Percentiles rank a stretch among this genome's conserved stretches.
Conservation (phyloP, 495 filamentous ascomycete species). For the Podospora tetraspora region DNA sequence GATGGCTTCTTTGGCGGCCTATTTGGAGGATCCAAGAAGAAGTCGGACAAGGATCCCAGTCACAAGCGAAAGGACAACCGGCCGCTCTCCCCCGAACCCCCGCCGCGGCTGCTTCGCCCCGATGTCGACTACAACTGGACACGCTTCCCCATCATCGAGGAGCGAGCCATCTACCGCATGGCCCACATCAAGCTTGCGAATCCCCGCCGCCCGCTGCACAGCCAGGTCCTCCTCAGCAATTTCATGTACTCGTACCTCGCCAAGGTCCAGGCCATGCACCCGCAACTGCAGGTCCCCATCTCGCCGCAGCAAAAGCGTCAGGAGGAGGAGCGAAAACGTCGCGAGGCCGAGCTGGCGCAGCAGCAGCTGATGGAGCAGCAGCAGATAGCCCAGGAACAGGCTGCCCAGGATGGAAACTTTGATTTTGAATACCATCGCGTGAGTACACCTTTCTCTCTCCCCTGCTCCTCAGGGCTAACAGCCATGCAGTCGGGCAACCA, state of each 20-base stretch:
- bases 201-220: slow-evolving; percentile 83
- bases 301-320: slow-evolving; percentile 58
- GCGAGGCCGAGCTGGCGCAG: slow-evolving; percentile 56
- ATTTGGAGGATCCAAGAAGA: slow-evolving; percentile 79
- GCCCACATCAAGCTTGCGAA: slow-evolving; percentile 99
- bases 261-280: slow-evolving; percentile 98
- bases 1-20: slow-evolving; percentile 78
- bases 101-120: slow-evolving; percentile 62
- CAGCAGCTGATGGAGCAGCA: slow-evolving; percentile 45
- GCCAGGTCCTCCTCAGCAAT: slow-evolving; percentile 95
- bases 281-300: slow-evolving; percentile 74
- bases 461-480: slow-evolving; percentile 14
- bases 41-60: slow-evolving; percentile 56
- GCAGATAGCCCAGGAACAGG: slow-evolving; percentile 42
- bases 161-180: slow-evolving; percentile 96
- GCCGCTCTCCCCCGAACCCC: slow-evolving; percentile 75
- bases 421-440: slow-evolving; percentile 51
- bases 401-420: slow-evolving; percentile 36
- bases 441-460: slow-evolving; percentile 19
- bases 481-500: slow-evolving; percentile 32
- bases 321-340: slow-evolving; percentile 57
- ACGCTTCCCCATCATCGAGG: slow-evolving; percentile 89
- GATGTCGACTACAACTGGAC: slow-evolving; percentile 96
- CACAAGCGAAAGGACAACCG: slow-evolving; percentile 71
- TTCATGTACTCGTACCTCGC: slow-evolving; percentile 99